Conservation (phyloP, 2,329 filamentous ascomycete genomes). For the Fusarium sp. region DNA sequence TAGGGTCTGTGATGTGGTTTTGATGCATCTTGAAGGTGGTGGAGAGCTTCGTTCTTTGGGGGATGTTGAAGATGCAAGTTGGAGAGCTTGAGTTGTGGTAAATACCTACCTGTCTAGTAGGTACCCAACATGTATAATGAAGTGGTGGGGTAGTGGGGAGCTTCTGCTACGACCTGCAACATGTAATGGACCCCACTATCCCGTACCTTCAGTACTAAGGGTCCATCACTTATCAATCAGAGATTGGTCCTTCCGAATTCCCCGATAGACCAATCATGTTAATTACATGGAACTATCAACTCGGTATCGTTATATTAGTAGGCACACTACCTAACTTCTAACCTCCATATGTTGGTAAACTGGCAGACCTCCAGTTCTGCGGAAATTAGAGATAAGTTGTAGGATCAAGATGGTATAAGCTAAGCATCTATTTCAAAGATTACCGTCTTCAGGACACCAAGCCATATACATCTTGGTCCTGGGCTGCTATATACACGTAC, state of each 20-base stretch:
- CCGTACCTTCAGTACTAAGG: not conserved
- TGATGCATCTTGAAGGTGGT: conserved; percentile 45
- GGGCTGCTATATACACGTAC: not conserved
- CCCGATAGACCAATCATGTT: not conserved
- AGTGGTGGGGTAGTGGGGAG: conserved; percentile 14
- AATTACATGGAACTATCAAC: not conserved
- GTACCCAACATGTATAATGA: not conserved
- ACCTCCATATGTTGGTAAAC: not conserved
- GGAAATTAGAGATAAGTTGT: not conserved
- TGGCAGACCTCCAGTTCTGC: not conserved
- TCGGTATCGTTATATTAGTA: not conserved
- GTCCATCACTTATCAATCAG: not conserved
- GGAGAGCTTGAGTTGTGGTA: conserved; percentile 9
- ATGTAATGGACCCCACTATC: not conserved
- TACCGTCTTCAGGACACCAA: not conserved
- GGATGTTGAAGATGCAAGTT: not conserved
- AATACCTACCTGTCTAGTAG: not conserved
- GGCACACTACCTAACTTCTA: no score
- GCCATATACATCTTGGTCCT: not conserved
- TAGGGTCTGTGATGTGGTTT: conserved; percentile 54
- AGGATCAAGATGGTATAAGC: not conserved
- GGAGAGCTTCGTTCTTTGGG: not conserved
- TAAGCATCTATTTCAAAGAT: not conserved
- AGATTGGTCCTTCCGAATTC: not conserved
- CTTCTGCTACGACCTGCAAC: not conserved